Conservation (phyloP, 1,139 yeast species). For the Hyphopichia buzzinii region DNA sequence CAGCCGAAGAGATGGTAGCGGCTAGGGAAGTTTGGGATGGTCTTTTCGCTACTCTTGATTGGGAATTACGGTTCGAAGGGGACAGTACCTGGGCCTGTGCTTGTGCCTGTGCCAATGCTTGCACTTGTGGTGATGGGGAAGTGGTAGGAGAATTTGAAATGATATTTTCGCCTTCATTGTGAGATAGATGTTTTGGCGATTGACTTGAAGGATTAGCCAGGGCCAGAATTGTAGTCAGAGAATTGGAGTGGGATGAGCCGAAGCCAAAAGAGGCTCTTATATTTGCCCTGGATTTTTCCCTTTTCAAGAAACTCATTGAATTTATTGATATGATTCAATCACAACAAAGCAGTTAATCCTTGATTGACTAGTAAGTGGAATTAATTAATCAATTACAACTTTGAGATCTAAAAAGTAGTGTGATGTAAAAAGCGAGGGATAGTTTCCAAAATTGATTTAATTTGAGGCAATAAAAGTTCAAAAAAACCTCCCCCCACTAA, state of each 20-base stretch:
- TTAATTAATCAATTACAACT: too few relatives aligned
- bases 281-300: slow-evolving; percentile 26
- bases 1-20: slow-evolving; percentile 1
- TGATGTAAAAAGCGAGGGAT: not conserved
- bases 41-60: not conserved
- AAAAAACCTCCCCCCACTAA: too few relatives aligned
- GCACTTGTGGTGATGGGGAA: slow-evolving; percentile 1
- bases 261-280: slow-evolving; percentile 11
- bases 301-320: slow-evolving; percentile 33
- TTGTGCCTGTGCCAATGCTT: not conserved
- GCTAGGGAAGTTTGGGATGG: slow-evolving; percentile 1
- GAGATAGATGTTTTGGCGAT: not conserved
- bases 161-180: not conserved
- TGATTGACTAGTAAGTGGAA: too few relatives aligned
- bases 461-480: too few relatives aligned
- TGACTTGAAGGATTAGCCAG: not conserved
- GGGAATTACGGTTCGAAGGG: not conserved
- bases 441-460: not conserved
- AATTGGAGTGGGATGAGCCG: slow-evolving; percentile 5
- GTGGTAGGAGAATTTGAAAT: slow-evolving; percentile 3
- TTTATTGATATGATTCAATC: too few relatives aligned
- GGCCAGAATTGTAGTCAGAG: too few relatives aligned
- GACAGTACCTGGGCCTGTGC: not conserved
- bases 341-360: too few relatives aligned
- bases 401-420: too few relatives aligned